These are phyloP conservation scores for Hemileccinum impolitum DNA, from an alignment of 768 basidiomycete species.

Conservation along the genomic window DNA sequence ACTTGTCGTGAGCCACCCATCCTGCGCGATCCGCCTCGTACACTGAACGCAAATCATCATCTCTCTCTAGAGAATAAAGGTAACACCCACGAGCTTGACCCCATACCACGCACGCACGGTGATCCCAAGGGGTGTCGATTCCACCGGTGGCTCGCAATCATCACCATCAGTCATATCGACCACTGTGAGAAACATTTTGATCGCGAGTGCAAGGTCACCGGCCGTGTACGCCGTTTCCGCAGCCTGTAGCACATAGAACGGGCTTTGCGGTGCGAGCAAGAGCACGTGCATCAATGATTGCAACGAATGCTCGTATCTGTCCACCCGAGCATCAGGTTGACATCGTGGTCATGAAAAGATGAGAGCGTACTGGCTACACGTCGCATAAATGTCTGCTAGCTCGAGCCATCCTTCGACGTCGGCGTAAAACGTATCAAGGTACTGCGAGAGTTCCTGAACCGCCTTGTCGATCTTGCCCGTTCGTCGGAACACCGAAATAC, in stretches of 20 bases:
- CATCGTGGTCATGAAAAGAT: not conserved
- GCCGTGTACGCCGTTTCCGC: constrained; percentile 87
- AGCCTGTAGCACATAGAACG: constrained; percentile 76
- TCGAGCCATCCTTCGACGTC: constrained; percentile 89
- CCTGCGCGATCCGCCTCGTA: constrained; percentile 49
- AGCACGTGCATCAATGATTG: constrained; percentile 80
- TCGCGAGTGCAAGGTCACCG: constrained; percentile 67
- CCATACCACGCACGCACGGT: constrained; percentile 79
- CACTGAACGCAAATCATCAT: constrained; percentile 41
- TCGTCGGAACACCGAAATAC: constrained; percentile 66
- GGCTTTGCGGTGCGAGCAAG: constrained; percentile 81
- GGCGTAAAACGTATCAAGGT: constrained; percentile 84
- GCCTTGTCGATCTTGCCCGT: constrained; percentile 62
- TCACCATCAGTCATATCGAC: constrained; percentile 75
- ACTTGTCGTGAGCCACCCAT: constrained; percentile 34
- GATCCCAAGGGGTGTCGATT: constrained; percentile 49
- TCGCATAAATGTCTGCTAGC: constrained; percentile 75
- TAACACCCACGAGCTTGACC: constrained; percentile 64
- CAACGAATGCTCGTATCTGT: constrained; percentile 69
- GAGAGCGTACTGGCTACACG: constrained; percentile 64
- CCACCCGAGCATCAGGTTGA: not conserved
- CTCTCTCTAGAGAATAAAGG: not conserved
- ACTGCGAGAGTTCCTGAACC: constrained; percentile 64
- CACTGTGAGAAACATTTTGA: constrained; percentile 75
- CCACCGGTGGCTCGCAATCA: constrained; percentile 46